Conservation (phyloP, 2,329 filamentous ascomycete species). For the Ascosphaera apis region DNA sequence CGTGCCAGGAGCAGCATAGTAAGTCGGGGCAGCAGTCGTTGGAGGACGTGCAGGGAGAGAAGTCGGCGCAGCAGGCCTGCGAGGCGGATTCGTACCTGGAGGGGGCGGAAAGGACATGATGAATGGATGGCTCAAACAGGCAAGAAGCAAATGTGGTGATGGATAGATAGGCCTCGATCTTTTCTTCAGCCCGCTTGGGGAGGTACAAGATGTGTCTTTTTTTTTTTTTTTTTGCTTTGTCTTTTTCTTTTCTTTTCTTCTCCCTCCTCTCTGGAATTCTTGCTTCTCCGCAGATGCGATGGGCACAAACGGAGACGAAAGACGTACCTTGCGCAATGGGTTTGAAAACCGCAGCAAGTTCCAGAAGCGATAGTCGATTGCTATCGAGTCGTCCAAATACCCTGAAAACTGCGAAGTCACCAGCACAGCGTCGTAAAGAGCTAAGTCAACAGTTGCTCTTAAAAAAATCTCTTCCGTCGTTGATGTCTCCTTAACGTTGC, state of each 20-base stretch:
- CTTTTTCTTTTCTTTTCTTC: slow-evolving; percentile 10
- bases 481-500: no score
- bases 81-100: slow-evolving; percentile 42
- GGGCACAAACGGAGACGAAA: slow-evolving; percentile 5
- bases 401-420: no score
- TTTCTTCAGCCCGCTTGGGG: slow-evolving; percentile 2
- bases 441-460: no score
- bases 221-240: slow-evolving; percentile 8
- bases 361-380: no score
- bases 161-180: slow-evolving; percentile 1
- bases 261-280: slow-evolving; percentile 7
- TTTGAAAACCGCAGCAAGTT: not conserved
- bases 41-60: slow-evolving; percentile 63
- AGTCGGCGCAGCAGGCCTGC: slow-evolving; percentile 20
- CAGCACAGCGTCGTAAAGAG: no score
- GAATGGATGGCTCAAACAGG: slow-evolving; percentile 18
- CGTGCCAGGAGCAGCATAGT: slow-evolving; percentile 9
- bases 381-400: no score
- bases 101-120: slow-evolving; percentile 68
- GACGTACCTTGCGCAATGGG: slow-evolving; percentile 6
- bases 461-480: no score
- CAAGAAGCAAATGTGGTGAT: not conserved
- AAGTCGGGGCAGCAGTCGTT: slow-evolving; percentile 25
- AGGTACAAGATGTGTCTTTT: slow-evolving; percentile 4
- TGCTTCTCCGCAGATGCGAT: slow-evolving; percentile 4